Base-by-base conservation (phyloP, 2,329 filamentous ascomycete genomes). In the Ophiostoma australiae region DNA sequence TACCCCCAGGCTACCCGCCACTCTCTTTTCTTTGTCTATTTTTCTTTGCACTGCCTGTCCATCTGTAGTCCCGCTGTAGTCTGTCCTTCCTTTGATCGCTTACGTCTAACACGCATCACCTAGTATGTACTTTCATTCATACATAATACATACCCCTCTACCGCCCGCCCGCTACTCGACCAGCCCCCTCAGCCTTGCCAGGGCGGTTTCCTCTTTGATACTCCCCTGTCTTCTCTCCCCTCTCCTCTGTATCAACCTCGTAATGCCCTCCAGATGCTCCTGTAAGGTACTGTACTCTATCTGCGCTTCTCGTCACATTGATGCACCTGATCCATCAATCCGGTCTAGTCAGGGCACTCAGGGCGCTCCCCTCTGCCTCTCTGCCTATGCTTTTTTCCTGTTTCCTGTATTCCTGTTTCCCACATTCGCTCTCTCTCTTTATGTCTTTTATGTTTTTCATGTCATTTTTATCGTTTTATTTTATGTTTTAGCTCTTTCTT, bases 281-380 rank as follows among this genome's bases (percentile, higher is more conserved):
- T 66, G 63, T 66, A 66, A 66, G 63, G 33, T 66, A 39, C 63
- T 39, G 33, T 66, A 39, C 63, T 39, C 63, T 66, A 11, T 13
- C 63, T 15, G 20, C 63, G 23, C 52, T 23, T 17, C 52, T 58
- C 52, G 35, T 66, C 63, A 66, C 63, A 66, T 66, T 39, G 63
- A 66, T 66, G 63, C 63, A 66, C 63, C 63, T 66, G 63, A 37
- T 39, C 63, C 63, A 66, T 66, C 63, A 66, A 66, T 66, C 33
- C 35, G 63, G 63, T 39, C 63, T 66, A 66, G 63, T 66, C 63
- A 66, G 63, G 63, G 63, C 63, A 66, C 63, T 66, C 63, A 66
- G 63, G 63, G 63, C 63, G 33, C 33, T 66, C 37, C 63, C 63
- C 35, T 39, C 63, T 66, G 20, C 20, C 35, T 65, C 33, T 65